Conservation (phyloP, 23 red algal genomes). For the Gracilaria domingensis region DNA sequence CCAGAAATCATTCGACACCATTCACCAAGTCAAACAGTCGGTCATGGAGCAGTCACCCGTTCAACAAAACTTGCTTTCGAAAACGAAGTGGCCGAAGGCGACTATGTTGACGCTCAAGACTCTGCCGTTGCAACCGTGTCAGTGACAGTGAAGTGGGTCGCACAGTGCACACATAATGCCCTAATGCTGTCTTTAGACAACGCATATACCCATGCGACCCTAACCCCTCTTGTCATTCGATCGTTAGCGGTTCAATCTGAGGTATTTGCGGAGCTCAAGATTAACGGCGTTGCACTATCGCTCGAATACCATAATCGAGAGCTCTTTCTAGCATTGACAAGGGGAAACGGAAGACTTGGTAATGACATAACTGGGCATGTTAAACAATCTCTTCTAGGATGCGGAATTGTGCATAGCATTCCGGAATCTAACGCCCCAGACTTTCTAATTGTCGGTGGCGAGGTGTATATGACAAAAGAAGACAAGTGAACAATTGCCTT, state of each 20-base stretch:
- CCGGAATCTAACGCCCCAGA: not conserved
- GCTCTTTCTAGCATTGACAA: constrained; percentile 61
- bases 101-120: constrained; percentile 27
- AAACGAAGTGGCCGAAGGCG: constrained; percentile 12
- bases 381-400: constrained; percentile 31
- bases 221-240: constrained; percentile 47
- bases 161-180: constrained; percentile 52
- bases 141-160: constrained; percentile 22
- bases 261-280: constrained; percentile 66
- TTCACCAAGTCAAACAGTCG: constrained; percentile 69
- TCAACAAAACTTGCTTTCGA: constrained; percentile 57
- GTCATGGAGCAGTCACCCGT: constrained; percentile 57
- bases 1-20: constrained; percentile 70
- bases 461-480: constrained; percentile 69
- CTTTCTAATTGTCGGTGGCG: constrained; percentile 67
- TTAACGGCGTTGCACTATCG: constrained; percentile 79
- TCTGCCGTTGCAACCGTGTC: constrained; percentile 43
- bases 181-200: constrained; percentile 82
- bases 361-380: constrained; percentile 80
- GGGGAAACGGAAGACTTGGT: constrained; percentile 75
- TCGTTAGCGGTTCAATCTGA: constrained; percentile 19
- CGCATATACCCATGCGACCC: constrained; percentile 58
- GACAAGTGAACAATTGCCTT: constrained; percentile 62
- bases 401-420: constrained; percentile 48
- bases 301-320: constrained; percentile 57